These are phyloP conservation scores for Cordyceps militaris DNA, from an alignment of 2,329 filamentous ascomycete genomes.

Conservation along the genomic window DNA sequence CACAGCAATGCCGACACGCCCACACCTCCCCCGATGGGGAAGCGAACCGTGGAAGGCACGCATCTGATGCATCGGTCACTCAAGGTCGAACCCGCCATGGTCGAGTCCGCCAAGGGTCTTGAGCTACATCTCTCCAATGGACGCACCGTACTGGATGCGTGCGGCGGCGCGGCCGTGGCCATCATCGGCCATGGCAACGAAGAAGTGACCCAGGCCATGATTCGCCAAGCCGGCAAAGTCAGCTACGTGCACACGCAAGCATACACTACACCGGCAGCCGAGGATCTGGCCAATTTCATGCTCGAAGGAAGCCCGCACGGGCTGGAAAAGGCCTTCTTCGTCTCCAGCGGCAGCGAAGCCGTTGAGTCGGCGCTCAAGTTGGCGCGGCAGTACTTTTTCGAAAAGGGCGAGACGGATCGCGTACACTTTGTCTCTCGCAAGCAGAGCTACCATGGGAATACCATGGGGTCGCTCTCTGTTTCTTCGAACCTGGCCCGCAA, in stretches of 20 bases:
- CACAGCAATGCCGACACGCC: constrained; percentile 14
- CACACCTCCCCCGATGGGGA: not conserved
- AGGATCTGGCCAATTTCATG: constrained; percentile 24
- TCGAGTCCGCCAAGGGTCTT: constrained; percentile 36
- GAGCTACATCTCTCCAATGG: constrained; percentile 30
- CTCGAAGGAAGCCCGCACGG: constrained; percentile 18
- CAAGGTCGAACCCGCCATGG: constrained; percentile 23
- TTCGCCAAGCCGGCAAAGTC: constrained; percentile 42
- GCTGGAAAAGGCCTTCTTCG: constrained; percentile 21
- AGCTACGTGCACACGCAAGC: constrained; percentile 22
- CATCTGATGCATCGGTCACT: constrained; percentile 30
- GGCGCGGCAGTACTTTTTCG: constrained; percentile 40
- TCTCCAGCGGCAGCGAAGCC: constrained; percentile 27
- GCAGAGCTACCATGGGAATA: constrained; percentile 45
- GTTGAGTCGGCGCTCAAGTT: constrained; percentile 42
- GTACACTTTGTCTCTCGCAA: constrained; percentile 36
- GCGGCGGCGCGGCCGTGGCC: constrained; percentile 41
- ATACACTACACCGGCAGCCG: constrained; percentile 21
- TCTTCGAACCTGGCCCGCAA: constrained; percentile 24
- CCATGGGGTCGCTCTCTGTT: constrained; percentile 37
- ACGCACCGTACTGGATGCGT: constrained; percentile 28
- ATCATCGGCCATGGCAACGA: constrained; percentile 55
- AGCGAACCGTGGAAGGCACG: constrained; percentile 10
- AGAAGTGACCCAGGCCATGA: constrained; percentile 48
- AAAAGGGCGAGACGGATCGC: constrained; percentile 30